Evolutionary conservation across 495 filamentous ascomycete species (phyloP).

Genomic region (Penicillium flavigenum): DNA sequence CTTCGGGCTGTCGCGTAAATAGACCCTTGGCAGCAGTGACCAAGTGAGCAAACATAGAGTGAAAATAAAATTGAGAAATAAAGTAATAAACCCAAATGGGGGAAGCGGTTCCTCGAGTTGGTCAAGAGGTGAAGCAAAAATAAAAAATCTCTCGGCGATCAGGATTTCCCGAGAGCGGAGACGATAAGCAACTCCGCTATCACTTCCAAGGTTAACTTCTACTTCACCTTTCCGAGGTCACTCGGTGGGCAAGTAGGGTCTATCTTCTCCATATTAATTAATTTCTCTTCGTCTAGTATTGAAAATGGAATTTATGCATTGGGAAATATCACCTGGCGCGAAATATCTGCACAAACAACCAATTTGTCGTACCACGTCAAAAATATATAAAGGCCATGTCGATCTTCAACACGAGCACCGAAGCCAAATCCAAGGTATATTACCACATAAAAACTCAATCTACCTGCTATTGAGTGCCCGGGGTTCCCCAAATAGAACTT

Average conservation of each 20-base stretch:
- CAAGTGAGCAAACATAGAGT: slow-evolving; percentile 48
- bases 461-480: not conserved
- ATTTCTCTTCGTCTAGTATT: not conserved
- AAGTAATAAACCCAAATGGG: slow-evolving; percentile 9
- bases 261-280: not conserved
- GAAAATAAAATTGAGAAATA: slow-evolving; percentile 9
- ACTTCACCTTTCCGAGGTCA: not conserved
- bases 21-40: slow-evolving; percentile 48
- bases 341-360: not conserved
- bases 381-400: not conserved
- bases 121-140: slow-evolving; percentile 25
- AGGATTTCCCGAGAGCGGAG: slow-evolving; percentile 38
- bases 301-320: not conserved
- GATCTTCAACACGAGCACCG: not conserved
- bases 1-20: slow-evolving; percentile 33
- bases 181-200: slow-evolving; percentile 14
- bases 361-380: not conserved
- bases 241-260: not conserved
- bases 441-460: not conserved
- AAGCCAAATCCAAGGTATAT: not conserved
- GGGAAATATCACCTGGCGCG: not conserved
- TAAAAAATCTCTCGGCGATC: slow-evolving; percentile 38
- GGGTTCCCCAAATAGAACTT: not conserved
- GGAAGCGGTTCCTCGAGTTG: slow-evolving; percentile 6
- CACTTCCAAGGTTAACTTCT: not conserved